Evolutionary conservation across 345 rosid genomes (phyloP).

Genomic region (Punica granatum): DNA sequence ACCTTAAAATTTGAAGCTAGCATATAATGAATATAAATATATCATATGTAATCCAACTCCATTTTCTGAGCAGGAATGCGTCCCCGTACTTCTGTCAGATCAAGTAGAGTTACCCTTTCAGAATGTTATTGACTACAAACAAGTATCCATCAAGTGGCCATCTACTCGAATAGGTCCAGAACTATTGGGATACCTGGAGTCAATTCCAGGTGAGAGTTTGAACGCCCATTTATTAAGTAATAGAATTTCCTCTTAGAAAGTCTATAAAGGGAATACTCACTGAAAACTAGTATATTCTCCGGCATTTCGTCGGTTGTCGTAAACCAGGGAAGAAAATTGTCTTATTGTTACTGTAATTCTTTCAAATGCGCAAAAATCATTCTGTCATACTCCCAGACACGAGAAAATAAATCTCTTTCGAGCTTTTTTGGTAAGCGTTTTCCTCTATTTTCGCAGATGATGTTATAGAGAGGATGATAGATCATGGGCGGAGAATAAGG

Average conservation of each 20-base stretch:
- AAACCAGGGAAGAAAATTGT: background rate
- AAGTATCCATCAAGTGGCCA: slow-evolving; percentile 95
- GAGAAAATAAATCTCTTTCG: background rate
- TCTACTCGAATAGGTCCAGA: slow-evolving; percentile 64
- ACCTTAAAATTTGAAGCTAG: background rate
- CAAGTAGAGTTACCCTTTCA: slow-evolving; percentile 87
- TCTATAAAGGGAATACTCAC: background rate
- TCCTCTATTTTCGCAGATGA: slow-evolving; percentile 10
- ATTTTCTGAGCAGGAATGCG: slow-evolving; percentile 65
- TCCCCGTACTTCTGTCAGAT: slow-evolving; percentile 90
- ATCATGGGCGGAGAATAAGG: slow-evolving; percentile 55
- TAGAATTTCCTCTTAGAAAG: background rate
- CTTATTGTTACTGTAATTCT: background rate
- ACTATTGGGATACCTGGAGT: slow-evolving; percentile 74
- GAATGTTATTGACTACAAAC: slow-evolving; percentile 70
- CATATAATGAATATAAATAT: background rate
- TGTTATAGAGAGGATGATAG: slow-evolving; percentile 60
- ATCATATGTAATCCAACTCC: background rate
- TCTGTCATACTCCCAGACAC: background rate
- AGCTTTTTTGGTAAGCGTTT: too few species aligned
- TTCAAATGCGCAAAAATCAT: background rate
- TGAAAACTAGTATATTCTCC: background rate
- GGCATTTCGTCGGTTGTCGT: background rate
- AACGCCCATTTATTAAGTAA: background rate
- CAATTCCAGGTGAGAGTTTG: slow-evolving; percentile 48